Conservation (phyloP, 2,329 filamentous ascomycete species). For the Xylariaceae sp. region DNA sequence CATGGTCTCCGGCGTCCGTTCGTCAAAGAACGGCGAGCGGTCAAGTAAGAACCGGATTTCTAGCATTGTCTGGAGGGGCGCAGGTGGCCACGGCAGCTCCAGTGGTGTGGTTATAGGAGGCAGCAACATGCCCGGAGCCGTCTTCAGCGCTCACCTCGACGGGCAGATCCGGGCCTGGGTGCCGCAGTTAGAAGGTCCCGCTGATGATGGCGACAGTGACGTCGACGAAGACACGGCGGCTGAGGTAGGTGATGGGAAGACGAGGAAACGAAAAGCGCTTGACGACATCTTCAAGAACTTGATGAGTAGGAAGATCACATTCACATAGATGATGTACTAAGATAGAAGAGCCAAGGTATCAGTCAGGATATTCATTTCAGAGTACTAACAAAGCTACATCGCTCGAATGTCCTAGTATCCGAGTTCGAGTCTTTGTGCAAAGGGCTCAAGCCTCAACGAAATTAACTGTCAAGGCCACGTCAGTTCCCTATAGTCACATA, state of each 20-base stretch:
- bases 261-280: slow-evolving; percentile 70
- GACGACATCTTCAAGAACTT: slow-evolving; percentile 76
- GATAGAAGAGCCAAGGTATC: no score
- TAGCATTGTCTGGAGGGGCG: slow-evolving; percentile 65
- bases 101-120: slow-evolving; percentile 57
- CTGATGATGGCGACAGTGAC: slow-evolving; percentile 37
- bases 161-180: slow-evolving; percentile 79
- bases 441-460: no score
- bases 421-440: no score
- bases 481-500: no score
- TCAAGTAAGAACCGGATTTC: slow-evolving; percentile 65
- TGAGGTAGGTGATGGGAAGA: slow-evolving; percentile 42
- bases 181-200: slow-evolving; percentile 49
- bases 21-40: slow-evolving; percentile 44
- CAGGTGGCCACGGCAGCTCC: slow-evolving; percentile 53
- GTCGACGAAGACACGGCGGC: slow-evolving; percentile 37
- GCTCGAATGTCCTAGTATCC: no score
- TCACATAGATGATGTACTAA: slow-evolving; percentile 28
- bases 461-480: no score
- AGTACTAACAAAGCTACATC: background rate
- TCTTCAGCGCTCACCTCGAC: slow-evolving; percentile 81
- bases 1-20: slow-evolving; percentile 39
- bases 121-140: slow-evolving; percentile 43
- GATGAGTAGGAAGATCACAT: slow-evolving; percentile 66
- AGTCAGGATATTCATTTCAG: no score